Conservation (phyloP, 345 rosid genomes). For the Euclidium syriacum region DNA sequence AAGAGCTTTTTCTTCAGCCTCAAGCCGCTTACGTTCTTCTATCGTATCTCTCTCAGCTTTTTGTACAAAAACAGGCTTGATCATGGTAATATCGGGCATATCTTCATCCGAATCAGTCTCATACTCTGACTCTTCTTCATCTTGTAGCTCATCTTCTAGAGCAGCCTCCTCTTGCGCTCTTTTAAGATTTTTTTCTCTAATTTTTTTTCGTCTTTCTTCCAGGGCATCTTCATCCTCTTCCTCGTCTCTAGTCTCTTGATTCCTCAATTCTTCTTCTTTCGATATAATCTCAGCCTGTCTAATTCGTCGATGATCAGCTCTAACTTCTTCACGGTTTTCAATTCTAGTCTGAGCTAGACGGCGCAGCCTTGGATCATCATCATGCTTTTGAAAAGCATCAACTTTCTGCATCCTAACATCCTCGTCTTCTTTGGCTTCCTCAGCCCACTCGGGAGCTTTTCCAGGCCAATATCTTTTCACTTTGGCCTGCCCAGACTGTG, state of each 20-base stretch:
- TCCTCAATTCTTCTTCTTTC: constrained; percentile 40
- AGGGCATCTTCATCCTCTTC: constrained; percentile 55
- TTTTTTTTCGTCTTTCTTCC: constrained; percentile 41
- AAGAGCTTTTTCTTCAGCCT: too few species aligned
- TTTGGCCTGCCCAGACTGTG: constrained; percentile 42
- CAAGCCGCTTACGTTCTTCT: constrained; percentile 45
- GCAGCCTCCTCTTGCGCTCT: constrained; percentile 40
- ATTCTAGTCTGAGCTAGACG: constrained; percentile 44
- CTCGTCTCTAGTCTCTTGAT: constrained; percentile 34
- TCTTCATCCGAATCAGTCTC: constrained; percentile 61
- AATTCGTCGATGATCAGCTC: constrained; percentile 48
- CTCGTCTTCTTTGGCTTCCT: constrained; percentile 48
- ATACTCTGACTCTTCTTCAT: constrained; percentile 52
- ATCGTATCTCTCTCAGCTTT: constrained; percentile 52
- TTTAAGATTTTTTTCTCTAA: constrained; percentile 37
- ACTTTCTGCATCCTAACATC: constrained; percentile 41
- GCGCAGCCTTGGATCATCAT: constrained; percentile 48
- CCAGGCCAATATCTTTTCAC: constrained; percentile 63
- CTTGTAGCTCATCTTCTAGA: constrained; percentile 39
- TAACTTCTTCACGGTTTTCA: constrained; percentile 47
- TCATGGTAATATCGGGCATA: constrained; percentile 38
- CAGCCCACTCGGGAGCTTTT: constrained; percentile 62
- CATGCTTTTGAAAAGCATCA: constrained; percentile 36
- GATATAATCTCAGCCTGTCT: constrained; percentile 52
- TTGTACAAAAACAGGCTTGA: constrained; percentile 50